These are phyloP conservation scores for Aquilaria sinensis DNA, from an alignment of 345 rosid species.

Conservation along the genomic window DNA sequence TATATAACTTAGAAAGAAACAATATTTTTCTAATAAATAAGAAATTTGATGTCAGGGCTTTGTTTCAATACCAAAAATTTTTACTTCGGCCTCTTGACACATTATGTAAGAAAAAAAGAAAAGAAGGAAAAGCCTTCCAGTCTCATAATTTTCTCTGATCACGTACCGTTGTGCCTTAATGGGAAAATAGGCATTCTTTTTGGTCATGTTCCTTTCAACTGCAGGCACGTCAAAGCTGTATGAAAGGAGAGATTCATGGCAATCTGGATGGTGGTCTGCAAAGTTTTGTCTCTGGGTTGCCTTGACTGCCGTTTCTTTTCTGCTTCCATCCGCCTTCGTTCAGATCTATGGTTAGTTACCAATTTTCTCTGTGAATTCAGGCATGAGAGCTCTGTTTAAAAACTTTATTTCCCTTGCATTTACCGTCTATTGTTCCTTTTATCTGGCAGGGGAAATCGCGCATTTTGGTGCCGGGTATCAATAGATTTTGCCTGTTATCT, in stretches of 20 bases:
- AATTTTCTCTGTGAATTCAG: background rate
- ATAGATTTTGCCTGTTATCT: constrained; percentile 3
- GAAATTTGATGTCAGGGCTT: no score
- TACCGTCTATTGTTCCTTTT: background rate
- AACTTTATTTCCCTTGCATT: background rate
- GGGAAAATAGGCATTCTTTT: constrained; percentile 45
- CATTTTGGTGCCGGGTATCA: constrained; percentile 98
- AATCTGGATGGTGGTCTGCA: constrained; percentile 91
- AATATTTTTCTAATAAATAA: no score
- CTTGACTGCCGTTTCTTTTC: constrained; percentile 54
- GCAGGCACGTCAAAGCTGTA: constrained; percentile 57
- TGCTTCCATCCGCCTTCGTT: constrained; percentile 63
- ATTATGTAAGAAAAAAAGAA: no score
- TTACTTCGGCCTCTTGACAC: background rate
- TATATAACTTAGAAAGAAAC: no score
- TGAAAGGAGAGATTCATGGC: constrained; percentile 70
- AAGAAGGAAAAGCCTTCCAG: no score
- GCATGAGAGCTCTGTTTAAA: no score
- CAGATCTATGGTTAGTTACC: constrained; percentile 64
- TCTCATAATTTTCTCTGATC: no score
- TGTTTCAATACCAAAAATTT: background rate
- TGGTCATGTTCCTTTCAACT: constrained; percentile 72
- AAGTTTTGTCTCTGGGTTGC: constrained; percentile 64
- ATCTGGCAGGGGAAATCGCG: constrained; percentile 76
- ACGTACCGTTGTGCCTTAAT: constrained; percentile 6